Base-by-base conservation (phyloP, 805 yeast genomes). In the Kodamaea fukazawae region DNA sequence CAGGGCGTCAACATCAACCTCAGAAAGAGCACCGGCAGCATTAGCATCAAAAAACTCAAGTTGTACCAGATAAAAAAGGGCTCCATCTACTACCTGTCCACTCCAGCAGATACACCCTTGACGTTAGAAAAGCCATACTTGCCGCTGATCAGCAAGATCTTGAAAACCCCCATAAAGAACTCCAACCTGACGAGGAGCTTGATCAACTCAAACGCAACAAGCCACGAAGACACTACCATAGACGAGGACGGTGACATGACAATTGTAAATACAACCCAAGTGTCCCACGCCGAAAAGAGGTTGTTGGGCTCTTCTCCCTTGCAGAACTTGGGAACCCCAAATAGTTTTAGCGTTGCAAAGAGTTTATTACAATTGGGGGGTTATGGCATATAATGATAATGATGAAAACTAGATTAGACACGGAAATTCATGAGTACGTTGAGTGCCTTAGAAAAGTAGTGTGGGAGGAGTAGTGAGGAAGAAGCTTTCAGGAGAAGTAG, bases 331-430 rank as follows among this genome's bases (percentile, higher is more conserved):
- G 71, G 70, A n/a, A 69, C 75, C 14, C 75, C 75, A 36, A 69
- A 66, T 51, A 63, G 71, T 38, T 69, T 69, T 44, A 60, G 65
- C 36, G 72, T 69, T 40, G 75, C 75, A 28, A 68, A 67, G 51
- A 65, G 72, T 15, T 65, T 69, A 49, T 61, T 69, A 42, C 73
- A 66, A 52, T 62, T 69, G 48, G 73, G 75, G 23, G 58, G 60
- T 32, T 49, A 50, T 40, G 51, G 45, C 30, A 35, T 40, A 42
- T 46, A 39, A 35, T 9, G 23, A 20, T 20, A 20, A 20, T 8
- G 23, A 20, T 20, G 23, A 6, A 20, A 20, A 20, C 8, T 6
- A 20, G 23, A 20, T 20, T 20, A 20, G 23, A 20, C 23, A 20
- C 23, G 8, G 5, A 8, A 20, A 20, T 20, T 5, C 23, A 20